Conservation (phyloP, 176 grass and related monocot genomes). For the Triticum timopheevii region DNA sequence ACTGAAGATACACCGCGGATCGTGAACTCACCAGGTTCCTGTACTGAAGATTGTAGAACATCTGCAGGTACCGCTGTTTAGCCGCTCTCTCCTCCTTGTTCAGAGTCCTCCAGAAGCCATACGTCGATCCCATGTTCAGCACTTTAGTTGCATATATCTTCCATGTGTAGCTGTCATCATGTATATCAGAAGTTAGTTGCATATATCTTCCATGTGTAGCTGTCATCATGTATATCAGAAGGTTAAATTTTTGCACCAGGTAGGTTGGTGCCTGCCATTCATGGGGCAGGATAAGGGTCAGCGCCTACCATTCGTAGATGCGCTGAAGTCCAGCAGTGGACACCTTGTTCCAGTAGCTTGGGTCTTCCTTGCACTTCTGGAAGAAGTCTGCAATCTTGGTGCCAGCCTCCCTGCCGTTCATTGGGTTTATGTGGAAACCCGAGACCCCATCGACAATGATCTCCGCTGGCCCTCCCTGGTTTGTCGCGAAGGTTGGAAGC, state of each 20-base stretch:
- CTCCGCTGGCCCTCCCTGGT: conserved; percentile 88
- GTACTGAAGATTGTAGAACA: conserved; percentile 86
- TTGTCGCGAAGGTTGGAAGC: conserved; percentile 83
- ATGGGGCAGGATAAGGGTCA: background rate
- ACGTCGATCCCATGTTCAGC: conserved; percentile 81
- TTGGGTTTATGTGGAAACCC: conserved; percentile 88
- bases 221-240: conserved; percentile 15
- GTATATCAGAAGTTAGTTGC: conserved; percentile 35
- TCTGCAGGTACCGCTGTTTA: conserved; percentile 71
- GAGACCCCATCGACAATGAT: conserved; percentile 92
- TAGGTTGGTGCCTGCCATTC: background rate
- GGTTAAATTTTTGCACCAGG: background rate
- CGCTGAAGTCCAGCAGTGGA: conserved; percentile 86
- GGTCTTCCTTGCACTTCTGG: conserved; percentile 76
- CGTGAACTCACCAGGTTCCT: conserved; percentile 63
- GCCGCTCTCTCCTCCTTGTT: conserved; percentile 69
- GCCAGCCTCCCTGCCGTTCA: conserved; percentile 63
- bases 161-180: conserved; percentile 82
- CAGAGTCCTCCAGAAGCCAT: conserved; percentile 83
- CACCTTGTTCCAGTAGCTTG: conserved; percentile 84
- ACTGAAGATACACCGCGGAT: background rate
- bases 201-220: conserved; percentile 99
- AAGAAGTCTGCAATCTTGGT: conserved; percentile 89
- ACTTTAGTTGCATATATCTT: conserved; percentile 93
- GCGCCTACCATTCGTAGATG: conserved; percentile 81